Evolutionary conservation across 352 stramenopile genomes (phyloP), one percentile per base, ranked within the genome.

Genomic region (Aphanomyces cochlioides): DNA sequence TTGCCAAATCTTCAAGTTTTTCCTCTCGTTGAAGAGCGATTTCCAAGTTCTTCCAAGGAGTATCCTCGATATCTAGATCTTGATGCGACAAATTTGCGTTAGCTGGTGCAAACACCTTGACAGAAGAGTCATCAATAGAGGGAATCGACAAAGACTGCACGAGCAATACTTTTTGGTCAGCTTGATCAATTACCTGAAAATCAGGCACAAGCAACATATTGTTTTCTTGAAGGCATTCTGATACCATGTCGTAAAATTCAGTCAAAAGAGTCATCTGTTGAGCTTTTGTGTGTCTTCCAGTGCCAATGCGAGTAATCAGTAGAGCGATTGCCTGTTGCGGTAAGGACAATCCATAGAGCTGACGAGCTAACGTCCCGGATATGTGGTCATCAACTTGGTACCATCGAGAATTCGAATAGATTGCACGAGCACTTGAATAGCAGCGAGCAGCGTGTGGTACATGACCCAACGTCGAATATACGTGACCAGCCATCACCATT

Each of bases 371-470:
- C 71, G 87, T 93, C 48, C 92, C 92, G 47, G 92, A 92, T 60
- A 95, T 95, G 69, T 95, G 87, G 57, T 95, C 87, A 78, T 95
- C 87, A 1, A 95, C 85, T 60, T 91, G 83, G 66, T 90, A 90
- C 87, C 87, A 95, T 0, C 86, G 82, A 34, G 80, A 91, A 54
- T 73, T 85, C 69, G 92, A 80, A 66, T 93, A 95, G n/a, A 95
- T 79, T 2, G 84, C 82, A 4, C 85, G 77, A 1, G 87, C 85
- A 38, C 92, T 69, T 4, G 85, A 79, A 59, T 95, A 95, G 57
- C 88, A 96, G 17, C 88, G 85, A 34, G 88, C 85, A 0, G 87
- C 90, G 73, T 96, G 88, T 28, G 83, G 74, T 5, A 80, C 77
- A 69, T 92, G 83, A 0, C 83, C 84, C 12, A 92, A 64, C 2